Percentiles rank a stretch among this genome's conserved stretches.
phyloP scores from a whole-genome alignment of 305 asterid species.

The Lippia alba region DNA sequence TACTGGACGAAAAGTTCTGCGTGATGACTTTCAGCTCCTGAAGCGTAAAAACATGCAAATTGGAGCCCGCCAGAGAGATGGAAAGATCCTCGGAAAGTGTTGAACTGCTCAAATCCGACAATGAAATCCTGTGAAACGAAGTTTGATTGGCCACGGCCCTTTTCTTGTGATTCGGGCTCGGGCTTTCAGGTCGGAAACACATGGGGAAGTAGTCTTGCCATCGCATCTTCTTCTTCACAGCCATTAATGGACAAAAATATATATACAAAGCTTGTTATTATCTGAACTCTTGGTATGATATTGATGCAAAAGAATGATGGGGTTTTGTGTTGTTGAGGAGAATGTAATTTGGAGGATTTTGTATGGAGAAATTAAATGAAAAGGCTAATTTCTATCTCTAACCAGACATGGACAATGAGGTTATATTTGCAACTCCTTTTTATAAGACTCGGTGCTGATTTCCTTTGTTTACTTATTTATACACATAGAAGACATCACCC shows the following conservation, averaged over 20 bases:
- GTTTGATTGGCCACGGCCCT: constrained; percentile 30
- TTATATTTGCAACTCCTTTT: constrained; percentile 29
- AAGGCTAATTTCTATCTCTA: constrained; percentile 30
- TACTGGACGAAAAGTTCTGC: constrained; percentile 69
- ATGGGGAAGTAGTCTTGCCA: constrained; percentile 53
- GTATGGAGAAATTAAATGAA: constrained; percentile 16
- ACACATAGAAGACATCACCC: not conserved
- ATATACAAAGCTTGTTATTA: not conserved
- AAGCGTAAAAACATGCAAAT: constrained; percentile 66
- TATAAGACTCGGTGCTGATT: constrained; percentile 30
- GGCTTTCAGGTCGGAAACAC: constrained; percentile 52
- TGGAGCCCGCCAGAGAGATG: constrained; percentile 74
- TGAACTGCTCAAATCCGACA: constrained; percentile 65
- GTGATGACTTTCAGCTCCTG: constrained; percentile 84
- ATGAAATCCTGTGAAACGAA: constrained; percentile 60
- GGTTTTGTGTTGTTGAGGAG: constrained; percentile 5
- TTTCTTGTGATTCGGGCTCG: constrained; percentile 36
- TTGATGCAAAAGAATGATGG: not conserved
- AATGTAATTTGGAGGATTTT: not conserved
- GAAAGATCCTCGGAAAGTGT: constrained; percentile 77
- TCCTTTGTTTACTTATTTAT: not conserved
- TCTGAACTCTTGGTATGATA: not conserved
- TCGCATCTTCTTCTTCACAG: constrained; percentile 53
- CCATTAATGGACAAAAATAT: constrained; percentile 35
- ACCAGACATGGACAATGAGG: constrained; percentile 37